Evolutionary conservation across 768 basidiomycete species (phyloP), one percentile per base, ranked within the genome.

Genomic region (Myochromella boudieri): DNA sequence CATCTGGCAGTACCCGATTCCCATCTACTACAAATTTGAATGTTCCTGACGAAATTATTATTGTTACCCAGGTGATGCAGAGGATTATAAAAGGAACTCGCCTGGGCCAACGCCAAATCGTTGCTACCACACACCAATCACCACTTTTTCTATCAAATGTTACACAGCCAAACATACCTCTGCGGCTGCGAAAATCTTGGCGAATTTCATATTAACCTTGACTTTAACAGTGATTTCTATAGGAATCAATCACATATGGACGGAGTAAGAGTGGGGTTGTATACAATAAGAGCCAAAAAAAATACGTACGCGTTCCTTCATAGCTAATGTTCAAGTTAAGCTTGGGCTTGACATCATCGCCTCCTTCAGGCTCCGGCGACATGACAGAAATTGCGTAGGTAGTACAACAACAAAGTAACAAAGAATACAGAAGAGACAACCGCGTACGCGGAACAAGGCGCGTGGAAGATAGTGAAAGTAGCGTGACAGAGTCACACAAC

Each of bases 191-290:
- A 87, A 85, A 20, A 85, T 78, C 63, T 85, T 86, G 29, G 67
- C 61, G 54, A 87, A 84, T n/a, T 70, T 68, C 71, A 78, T 86
- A 27, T 76, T 78, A 1, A 72, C 50, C 49, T 82, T 85, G 9
- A 85, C 84, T 60, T 86, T 86, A 3, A 87, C 77, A 4, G 79
- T 83, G 24, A 84, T 80, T 7, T 74, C 85, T 87, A 58, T 18
- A 25, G 29, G 44, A 41, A 45, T 25, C 41, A 9, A 27, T 32
- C 42, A 18, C 26, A 31, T 6, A 42, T n/a, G 15, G 12, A 15
- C 18, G 6, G 7, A 37, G 18, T 41, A 17, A 45, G 48, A 34
- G 31, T 22, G 40, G 17, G 34, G 27, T 39, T 14, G 25, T 38
- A 18, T n/a, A n/a, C n/a, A n/a, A n/a, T n/a, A n/a, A n/a, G n/a